Evolutionary conservation across 345 rosid species (phyloP), one percentile per base, ranked within the genome.

Genomic region (Isatis tinctoria): DNA sequence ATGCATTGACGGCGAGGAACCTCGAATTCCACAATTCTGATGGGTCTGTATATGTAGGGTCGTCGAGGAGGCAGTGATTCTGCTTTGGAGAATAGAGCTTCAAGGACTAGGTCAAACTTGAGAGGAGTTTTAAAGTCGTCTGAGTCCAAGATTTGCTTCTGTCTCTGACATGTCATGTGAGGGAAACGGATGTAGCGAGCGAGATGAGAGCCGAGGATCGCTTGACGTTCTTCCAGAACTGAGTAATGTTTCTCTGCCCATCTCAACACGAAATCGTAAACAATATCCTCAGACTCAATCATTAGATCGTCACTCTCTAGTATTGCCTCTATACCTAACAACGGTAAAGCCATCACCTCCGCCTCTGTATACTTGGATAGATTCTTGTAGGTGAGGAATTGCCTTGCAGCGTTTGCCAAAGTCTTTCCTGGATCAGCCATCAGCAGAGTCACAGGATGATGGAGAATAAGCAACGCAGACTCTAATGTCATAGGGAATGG

Each of bases 401-500:
- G 85, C 78, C 78, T 89, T 39, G 98, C 94, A 7, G 89, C 86
- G 80, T 81, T 86, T 22, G 84, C 82, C 77, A 93, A 77, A 51
- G 97, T 87, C 86, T 87, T 87, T 58, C 89, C 93, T 39, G 91
- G 88, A 53, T 86, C 94, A 2, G 87, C 92, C 88, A 81, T 73
- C 52, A 83, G 54, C 65, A 90, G 78, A 73, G 78, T 89, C 3
- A 85, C 82, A 60, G 98, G 97, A 81, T 89, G 90, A 65, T 85
- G 89, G 82, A 93, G 75, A 74, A 88, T 83, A 17, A 87, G 85
- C 83, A 89, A 82, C 17, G 97, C 91, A 74, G 87, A 87, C 22
- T 89, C 93, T 63, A 82, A 68, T 62, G 91, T 88, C 97, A 93
- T 93, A 1, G 94, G 85, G n/a, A n/a, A n/a, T n/a, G n/a, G n/a